Base-by-base conservation (phyloP, 306 rosid genomes). In the Begonia peltatifolia region DNA sequence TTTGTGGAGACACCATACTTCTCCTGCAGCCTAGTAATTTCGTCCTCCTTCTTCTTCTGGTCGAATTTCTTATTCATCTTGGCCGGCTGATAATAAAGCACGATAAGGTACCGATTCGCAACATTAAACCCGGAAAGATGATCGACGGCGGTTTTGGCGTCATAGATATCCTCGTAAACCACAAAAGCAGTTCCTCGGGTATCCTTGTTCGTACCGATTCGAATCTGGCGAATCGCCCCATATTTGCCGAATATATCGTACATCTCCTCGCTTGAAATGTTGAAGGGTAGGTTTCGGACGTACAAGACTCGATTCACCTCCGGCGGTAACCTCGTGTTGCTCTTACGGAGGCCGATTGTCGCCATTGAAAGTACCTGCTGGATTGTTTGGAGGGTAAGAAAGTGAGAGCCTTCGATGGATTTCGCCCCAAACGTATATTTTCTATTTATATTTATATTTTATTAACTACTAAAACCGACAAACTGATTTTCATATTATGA, bases 251-350 rank as follows among this genome's bases (percentile, higher is more conserved):
- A 86, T 11, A 90, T 90, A 25, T 90, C 99, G 79, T 90, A 90
- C 99, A 90, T 90, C 85, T 90, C 99, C 55, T 90, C 95, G 75
- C 99, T 86, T 2, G 99, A 78, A 11, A 90, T 90, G 77, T 86
- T 90, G 82, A 90, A 90, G 0, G 99, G 99, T 1, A 90, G 81
- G 68, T 90, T 90, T 0, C 99, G 70, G 0, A 90, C 95, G 63
- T 86, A 90, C 20, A 90, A 80, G 1, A 83, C 95, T 42, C 92
- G 83, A 71, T 90, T 86, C 10, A 90, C 99, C 69, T 90, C 99
- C 68, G 99, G 99, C 13, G 99, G 99, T 0, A 90, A 80, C 20
- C 95, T 73, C 10, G 99, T 83, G 74, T 90, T 90, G 4, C 94
- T 87, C 55, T 90, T 86, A 18, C 99, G 74, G 46, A 90, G 86